Conservation (phyloP, 2,329 filamentous ascomycete species). For the Aspergillus sergii region DNA sequence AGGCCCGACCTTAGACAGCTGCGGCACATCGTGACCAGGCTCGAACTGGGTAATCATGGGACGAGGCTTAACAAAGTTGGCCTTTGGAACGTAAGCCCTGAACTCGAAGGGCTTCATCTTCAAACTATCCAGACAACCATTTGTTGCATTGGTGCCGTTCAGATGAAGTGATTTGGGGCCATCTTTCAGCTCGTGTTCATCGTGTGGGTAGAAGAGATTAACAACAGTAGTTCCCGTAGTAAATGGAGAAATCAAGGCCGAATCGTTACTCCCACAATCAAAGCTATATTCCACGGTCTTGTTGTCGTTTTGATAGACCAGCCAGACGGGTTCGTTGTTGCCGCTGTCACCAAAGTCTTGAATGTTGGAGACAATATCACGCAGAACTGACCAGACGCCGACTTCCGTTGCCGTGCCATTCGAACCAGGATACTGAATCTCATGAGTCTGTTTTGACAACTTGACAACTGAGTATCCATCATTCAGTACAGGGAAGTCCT, state of each 20-base stretch:
- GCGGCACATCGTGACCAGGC: slow-evolving; percentile 63
- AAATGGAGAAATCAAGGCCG: slow-evolving; percentile 61
- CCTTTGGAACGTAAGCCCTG: slow-evolving; percentile 60
- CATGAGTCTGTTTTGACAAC: slow-evolving; percentile 59
- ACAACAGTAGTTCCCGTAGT: slow-evolving; percentile 57
- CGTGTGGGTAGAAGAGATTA: slow-evolving; percentile 65
- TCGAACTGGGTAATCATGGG: slow-evolving; percentile 63
- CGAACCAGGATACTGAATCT: slow-evolving; percentile 56
- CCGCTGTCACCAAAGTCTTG: slow-evolving; percentile 53
- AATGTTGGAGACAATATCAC: slow-evolving; percentile 52
- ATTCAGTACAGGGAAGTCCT: slow-evolving; percentile 59
- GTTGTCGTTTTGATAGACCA: slow-evolving; percentile 51
- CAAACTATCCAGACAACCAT: slow-evolving; percentile 59
- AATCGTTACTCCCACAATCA: slow-evolving; percentile 55
- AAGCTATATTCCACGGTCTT: slow-evolving; percentile 57
- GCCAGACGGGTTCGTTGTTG: slow-evolving; percentile 51
- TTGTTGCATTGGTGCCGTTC: slow-evolving; percentile 49
- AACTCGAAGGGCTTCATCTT: slow-evolving; percentile 60
- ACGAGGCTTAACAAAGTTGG: slow-evolving; percentile 52
- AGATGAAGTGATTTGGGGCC: slow-evolving; percentile 52
- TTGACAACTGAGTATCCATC: slow-evolving; percentile 60
- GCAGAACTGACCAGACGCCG: slow-evolving; percentile 63
- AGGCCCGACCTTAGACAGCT: slow-evolving; percentile 51
- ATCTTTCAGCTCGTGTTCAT: slow-evolving; percentile 54
- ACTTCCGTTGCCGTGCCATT: slow-evolving; percentile 57